These are phyloP conservation scores for Cichorium intybus DNA, from an alignment of 140 eudicot genomes.

Conservation along the genomic window DNA sequence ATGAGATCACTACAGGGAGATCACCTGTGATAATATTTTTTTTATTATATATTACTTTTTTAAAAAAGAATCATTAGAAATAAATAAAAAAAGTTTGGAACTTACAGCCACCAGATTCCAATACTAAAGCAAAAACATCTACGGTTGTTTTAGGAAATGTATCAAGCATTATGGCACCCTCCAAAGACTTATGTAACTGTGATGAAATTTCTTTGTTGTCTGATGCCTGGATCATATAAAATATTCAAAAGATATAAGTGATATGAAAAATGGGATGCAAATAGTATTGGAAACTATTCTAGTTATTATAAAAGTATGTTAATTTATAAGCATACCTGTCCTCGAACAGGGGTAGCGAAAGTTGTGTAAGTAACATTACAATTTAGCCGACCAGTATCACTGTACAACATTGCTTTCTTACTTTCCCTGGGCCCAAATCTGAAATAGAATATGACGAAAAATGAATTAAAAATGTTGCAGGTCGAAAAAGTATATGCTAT, in stretches of 20 bases:
- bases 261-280: not conserved
- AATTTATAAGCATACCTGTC: conserved; percentile 51
- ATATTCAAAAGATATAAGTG: not conserved
- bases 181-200: conserved; percentile 86
- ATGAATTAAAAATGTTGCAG: conserved; percentile 3
- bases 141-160: conserved; percentile 93
- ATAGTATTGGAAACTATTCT: not conserved
- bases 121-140: conserved; percentile 90
- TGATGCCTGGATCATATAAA: conserved; percentile 45
- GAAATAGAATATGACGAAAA: conserved; percentile 17
- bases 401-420: conserved; percentile 95
- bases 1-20: conserved; percentile 89
- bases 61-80: not conserved
- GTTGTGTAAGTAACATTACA: conserved; percentile 88
- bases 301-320: not conserved
- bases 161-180: conserved; percentile 84
- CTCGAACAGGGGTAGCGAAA: conserved; percentile 79
- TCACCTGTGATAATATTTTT: conserved; percentile 59
- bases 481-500: not conserved
- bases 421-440: conserved; percentile 99
- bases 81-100: conserved; percentile 1
- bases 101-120: conserved; percentile 98
- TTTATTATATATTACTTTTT: not conserved
- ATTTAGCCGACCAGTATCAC: conserved; percentile 84
- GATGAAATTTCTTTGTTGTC: conserved; percentile 82